Evolutionary conservation across 306 rosid species (phyloP), one percentile per base, ranked within the genome.

Genomic region (Senna tora): DNA sequence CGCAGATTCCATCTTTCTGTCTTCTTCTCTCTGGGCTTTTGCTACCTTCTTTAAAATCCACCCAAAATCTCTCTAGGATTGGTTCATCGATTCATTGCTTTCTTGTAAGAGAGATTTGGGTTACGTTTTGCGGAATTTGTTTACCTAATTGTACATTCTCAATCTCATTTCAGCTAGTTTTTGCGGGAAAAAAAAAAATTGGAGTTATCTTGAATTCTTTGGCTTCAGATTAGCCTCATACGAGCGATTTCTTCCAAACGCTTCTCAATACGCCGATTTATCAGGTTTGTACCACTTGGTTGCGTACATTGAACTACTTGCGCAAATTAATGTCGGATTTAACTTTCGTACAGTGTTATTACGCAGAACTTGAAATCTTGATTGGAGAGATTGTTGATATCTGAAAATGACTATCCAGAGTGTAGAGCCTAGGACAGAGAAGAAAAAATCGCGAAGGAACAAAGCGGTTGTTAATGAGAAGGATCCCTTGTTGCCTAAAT

Each of bases 401-500:
- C 67, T 50, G 65, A 79, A 69, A 66, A 92, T 92, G 96, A 78
- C 88, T 2, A 77, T 75, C 33, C 87, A 47, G 16, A 66, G 43
- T 54, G 6, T 79, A 32, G 71, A 69, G 61, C 53, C 84, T 1
- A 82, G 77, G 71, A 56, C 56, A 78, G 86, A 84, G 65, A 79
- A 69, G 77, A 77, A 42, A 73, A 72, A n/a, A 73, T 75, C 87
- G 53, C 61, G 82, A 51, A 89, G 59, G 83, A 73, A 39, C 73
- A 86, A 77, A 54, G 58, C 12, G 65, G 75, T 84, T 67, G 65
- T 74, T 55, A 73, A 84, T 76, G 94, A 89, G 70, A 86, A 87
- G 43, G 87, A 78, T 13, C 92, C 97, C 19, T 77, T 92, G 88
- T 63, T 92, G 52, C 90, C 94, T 6, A 83, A 83, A 51, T 47